Base-by-base conservation (phyloP, 177 flowering plant genomes). In the Tripterygium wilfordii region DNA sequence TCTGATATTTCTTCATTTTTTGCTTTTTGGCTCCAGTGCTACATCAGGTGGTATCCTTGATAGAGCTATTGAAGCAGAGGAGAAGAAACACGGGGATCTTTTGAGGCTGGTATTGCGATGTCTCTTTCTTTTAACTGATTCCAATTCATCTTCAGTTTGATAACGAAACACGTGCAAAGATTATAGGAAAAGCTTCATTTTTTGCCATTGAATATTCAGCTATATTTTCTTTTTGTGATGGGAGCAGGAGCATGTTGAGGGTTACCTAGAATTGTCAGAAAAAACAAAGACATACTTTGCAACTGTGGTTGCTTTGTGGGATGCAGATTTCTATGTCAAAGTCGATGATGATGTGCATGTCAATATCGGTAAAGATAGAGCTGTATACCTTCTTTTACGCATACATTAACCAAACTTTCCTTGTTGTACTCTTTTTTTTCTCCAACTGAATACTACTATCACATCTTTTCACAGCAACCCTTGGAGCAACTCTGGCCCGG, bases 321-420 rank as follows among this genome's bases (percentile, higher is more conserved):
- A 88, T 76, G 95, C 95, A 1, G 91, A 88, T 63, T 85, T 85
- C 66, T 85, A 82, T 45, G 66, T 88, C 50, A 88, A 88, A 71
- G 95, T 85, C 31, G 95, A 85, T 40, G 95, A 88, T 59, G 96
- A 88, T 56, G 89, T 88, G 18, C 95, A 88, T 69, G 96, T 88
- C 56, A 88, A 88, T 64, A 78, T 88, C 71, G 96, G 96, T 85
- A n/a, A 66, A 56, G n/a, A n/a, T n/a, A 29, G 12, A 24, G 24
- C 36, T 14, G 18, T 10, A 37, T 29, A 23, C 25, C 23, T 18
- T n/a, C 12, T 22, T 42, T 22, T 17, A 5, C 38, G n/a, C n/a
- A n/a, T n/a, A n/a, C n/a, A n/a, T n/a, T n/a, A n/a, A n/a, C n/a
- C n/a, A n/a, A n/a, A n/a, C n/a, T n/a, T n/a, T n/a, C n/a, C n/a